Percentiles rank a stretch among this genome's conserved stretches.
Conservation (phyloP, 257 asterid genomes). For the Solanum clarkiae region DNA sequence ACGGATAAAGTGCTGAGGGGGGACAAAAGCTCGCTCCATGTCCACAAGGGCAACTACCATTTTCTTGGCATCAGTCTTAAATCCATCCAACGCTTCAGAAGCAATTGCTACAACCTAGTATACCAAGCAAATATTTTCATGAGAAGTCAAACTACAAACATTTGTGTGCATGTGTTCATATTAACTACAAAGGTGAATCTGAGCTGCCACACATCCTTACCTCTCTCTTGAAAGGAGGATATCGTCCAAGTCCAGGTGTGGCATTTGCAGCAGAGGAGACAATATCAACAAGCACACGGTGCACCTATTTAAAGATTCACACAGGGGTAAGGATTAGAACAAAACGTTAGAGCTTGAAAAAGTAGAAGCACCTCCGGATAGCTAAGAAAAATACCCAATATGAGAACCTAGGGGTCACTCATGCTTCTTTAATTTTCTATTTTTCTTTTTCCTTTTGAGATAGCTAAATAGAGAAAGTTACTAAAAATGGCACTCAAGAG, state of each 20-base stretch:
- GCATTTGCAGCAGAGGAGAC: conserved; percentile 92
- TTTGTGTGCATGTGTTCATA: background rate
- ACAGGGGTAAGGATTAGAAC: background rate
- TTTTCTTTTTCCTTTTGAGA: background rate
- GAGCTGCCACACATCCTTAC: conserved; percentile 17
- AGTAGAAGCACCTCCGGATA: background rate
- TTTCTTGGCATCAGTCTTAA: conserved; percentile 71
- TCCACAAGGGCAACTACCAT: conserved; percentile 99
- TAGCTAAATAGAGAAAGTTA: background rate
- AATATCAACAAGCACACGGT: conserved; percentile 79
- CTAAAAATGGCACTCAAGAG: background rate
- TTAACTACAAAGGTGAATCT: background rate
- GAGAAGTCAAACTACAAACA: background rate
- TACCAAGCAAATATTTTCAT: background rate
- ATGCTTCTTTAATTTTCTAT: background rate
- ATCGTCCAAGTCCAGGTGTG: conserved; percentile 98
- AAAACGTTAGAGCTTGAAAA: background rate
- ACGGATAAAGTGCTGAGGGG: conserved; percentile 96
- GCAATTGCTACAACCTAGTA: conserved; percentile 75
- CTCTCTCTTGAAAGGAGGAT: conserved; percentile 98
- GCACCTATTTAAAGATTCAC: conserved; percentile 41
- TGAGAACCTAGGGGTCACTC: background rate
- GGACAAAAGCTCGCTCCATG: conserved; percentile 98
- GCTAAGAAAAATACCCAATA: background rate
- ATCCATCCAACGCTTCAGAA: conserved; percentile 80